Evolutionary conservation across 2,329 filamentous ascomycete species (phyloP), one percentile per base, ranked within the genome.

Genomic region (Fusarium penzigii): DNA sequence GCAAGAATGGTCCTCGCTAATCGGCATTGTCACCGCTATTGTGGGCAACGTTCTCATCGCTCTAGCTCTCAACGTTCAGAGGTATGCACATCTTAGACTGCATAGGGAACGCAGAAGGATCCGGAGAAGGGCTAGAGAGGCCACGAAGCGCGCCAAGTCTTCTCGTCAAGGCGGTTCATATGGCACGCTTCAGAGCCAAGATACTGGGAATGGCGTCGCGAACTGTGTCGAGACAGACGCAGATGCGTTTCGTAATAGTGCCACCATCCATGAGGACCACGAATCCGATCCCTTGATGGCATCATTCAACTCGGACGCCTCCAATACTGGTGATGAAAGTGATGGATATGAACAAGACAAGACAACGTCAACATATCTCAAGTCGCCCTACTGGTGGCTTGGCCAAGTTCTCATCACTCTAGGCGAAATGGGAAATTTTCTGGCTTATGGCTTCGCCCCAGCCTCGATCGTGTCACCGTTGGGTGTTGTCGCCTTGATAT

Each of bases 401-500:
- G 94, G 94, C 17, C 93, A 97, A 60, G 82, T 95, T 14, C 79
- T 99, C 53, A 99, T 99, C 84, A 91, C 87, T 1, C 76, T 96
- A 20, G 94, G 94, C 51, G 94, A 99, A 75, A 88, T 89, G 68
- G 94, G 94, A 46, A 99, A 99, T 70, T 99, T 99, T 68, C 76
- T 99, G 57, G 94, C 94, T 1, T 99, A 99, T 67, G 94, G 94
- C 20, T 99, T 99, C 70, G 94, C 94, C 29, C 94, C 94, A 4
- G 94, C 94, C 8, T 97, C 94, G 13, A 97, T 99, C 64, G 94
- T 99, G 40, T 97, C 92, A 34, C 94, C 94, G 0, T 79, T 99
- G 6, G 94, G 94, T 10, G 94, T 99, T n/a, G 94, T 99, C 12
- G 94, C 94, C 2, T 78, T 99, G 56, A 87, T 99, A 42, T 96